Conservation (phyloP, 176 grass and related monocot species). For the Musa troglodytarum region DNA sequence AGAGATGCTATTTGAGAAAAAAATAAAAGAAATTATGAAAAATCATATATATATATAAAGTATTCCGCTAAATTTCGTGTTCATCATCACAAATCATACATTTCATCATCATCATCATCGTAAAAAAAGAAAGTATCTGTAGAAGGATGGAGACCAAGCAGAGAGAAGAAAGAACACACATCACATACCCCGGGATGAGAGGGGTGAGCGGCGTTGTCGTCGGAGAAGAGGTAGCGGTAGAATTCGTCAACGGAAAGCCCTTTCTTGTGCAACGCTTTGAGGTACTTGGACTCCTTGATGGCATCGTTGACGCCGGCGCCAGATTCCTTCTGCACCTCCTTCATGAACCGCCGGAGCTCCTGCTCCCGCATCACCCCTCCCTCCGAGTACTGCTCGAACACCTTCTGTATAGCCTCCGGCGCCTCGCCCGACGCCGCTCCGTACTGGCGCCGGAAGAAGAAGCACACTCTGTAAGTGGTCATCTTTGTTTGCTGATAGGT, state of each 20-base stretch:
- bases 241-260: conserved; percentile 47
- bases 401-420: conserved; percentile 35
- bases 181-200: conserved; percentile 24
- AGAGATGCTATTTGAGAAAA: no score
- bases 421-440: conserved; percentile 38
- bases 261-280: conserved; percentile 36
- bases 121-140: no score
- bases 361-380: conserved; percentile 37
- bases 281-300: conserved; percentile 29
- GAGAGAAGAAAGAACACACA: no score
- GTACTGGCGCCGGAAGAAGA: conserved; percentile 61
- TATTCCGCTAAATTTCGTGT: no score
- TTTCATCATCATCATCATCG: no score
- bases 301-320: conserved; percentile 25
- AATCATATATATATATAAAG: no score
- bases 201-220: conserved; percentile 48
- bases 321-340: conserved; percentile 50
- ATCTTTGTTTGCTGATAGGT: conserved; percentile 1
- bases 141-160: no score
- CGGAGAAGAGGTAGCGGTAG: conserved; percentile 44
- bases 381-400: conserved; percentile 40
- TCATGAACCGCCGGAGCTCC: conserved; percentile 42
- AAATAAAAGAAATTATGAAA: no score
- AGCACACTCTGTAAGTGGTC: conserved; percentile 68
- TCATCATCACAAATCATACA: no score